Base-by-base conservation (phyloP, 73 alveolate genomes). In the Blepharisma stoltei region DNA sequence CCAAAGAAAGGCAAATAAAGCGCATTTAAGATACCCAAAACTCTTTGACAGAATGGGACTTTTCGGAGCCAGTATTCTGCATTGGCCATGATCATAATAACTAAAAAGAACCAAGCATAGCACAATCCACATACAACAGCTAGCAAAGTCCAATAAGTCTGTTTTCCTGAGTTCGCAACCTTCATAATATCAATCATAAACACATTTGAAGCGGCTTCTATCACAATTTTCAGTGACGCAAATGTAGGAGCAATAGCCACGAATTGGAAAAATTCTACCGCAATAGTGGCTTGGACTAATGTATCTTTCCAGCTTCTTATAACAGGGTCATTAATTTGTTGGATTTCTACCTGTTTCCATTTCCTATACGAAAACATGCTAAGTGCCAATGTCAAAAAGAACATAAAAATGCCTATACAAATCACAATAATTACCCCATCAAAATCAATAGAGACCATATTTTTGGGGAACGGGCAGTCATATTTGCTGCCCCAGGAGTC, bases 1-100 rank as follows among this genome's bases (percentile, higher is more conserved):
- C 79, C 79, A 43, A 14, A 69, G 43, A 69, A 69, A 25, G 79
- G 79, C 71, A 69, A 25, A 43, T 14, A 44, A 43, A 69, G 46
- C n/a, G 79, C 21, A 43, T 69, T 69, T 37, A 69, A n/a, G 32
- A 46, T 23, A 1, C 32, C 11, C 27, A 69, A 7, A 25, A 69
- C 41, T 25, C 65, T 23, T 25, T 69, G 11, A 5, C 67, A 44
- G 9, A 46, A n/a, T 18, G 55, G 55, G 14, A 69, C 55, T 9
- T 69, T 25, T 18, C 45, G 11, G 0, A 69, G 65, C 79, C 79
- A 69, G 4, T 69, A 21, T 43, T 69, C 79, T 37, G 32, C 79
- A 43, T 69, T 69, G 11, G 45, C 54, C 79, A 69, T 69, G 2
- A 69, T 69, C 55, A 69, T 7, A 1, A 69, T 25, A 11, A 69